Evolutionary conservation across 2,329 filamentous ascomycete genomes (phyloP), one percentile per base, ranked within the genome.

Genomic region (Microcyclosporella mali): DNA sequence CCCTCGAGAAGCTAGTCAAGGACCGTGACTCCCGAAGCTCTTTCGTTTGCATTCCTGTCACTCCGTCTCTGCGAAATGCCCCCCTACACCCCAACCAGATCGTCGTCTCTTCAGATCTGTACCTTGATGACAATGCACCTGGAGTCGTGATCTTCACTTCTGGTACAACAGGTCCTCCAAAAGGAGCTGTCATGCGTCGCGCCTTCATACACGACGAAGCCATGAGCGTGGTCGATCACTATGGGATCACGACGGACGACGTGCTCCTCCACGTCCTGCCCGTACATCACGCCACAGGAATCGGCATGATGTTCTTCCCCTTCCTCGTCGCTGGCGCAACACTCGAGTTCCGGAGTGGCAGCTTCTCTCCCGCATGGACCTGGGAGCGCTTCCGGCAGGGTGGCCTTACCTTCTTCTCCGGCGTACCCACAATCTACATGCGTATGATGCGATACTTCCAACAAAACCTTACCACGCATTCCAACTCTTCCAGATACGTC

Each of bases 381-480:
- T 75, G 71, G 72, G 56, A 64, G 15, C 64, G 71, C 12, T 74
- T 70, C 69, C 44, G 61, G 57, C 21, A 56, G 50, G 41, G 66
- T 57, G 65, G 47, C 57, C 62, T 33, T 65, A 36, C 68, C 0
- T 67, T 74, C 61, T 75, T 75, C 60, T 69, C 70, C 51, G 72
- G 69, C 12, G 72, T 75, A 1, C 72, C 72, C 3, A 74, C 72
- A 1, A 72, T 74, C 21, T 75, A 73, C 56, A 68, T 70, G 34
- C 65, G 70, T 0, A 57, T 74, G 38, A 66, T 69, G 43, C 66
- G 72, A 42, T 68, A 72, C 40, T 69, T 65, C 40, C 63, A 68
- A 52, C 60, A 59, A 16, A 54, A 34, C 1, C 46, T 71, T 14
- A 42, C 52, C 2, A 60, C 62, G 28, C 43, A 58, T 7, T 45